Percentiles rank a stretch among this genome's conserved stretches.
Evolutionary conservation across 1,284 basidiomycete species (phyloP).

Genomic region (Earliella scabrosa): DNA sequence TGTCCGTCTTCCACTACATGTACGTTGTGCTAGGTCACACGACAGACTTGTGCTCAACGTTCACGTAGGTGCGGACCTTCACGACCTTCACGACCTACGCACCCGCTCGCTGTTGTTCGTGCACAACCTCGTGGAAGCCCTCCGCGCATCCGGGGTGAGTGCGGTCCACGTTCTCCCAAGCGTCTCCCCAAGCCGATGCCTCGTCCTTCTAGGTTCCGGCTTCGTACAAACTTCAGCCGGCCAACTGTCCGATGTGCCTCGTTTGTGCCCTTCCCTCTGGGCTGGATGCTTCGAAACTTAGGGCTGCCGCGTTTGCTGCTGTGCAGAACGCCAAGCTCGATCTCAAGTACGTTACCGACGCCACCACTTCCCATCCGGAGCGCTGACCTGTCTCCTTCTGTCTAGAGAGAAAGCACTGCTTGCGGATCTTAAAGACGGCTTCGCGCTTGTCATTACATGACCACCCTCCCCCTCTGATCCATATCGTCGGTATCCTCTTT

Average conservation of each 20-base stretch:
- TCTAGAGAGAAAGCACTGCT: slow-evolving; percentile 54
- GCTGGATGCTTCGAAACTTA: slow-evolving; percentile 44
- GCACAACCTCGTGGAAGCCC: slow-evolving; percentile 61
- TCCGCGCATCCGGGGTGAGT: slow-evolving; percentile 63
- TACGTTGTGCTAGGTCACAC: slow-evolving; percentile 37
- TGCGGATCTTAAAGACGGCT: slow-evolving; percentile 54
- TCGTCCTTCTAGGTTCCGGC: slow-evolving; percentile 50
- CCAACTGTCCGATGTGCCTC: slow-evolving; percentile 60
- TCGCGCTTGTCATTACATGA: slow-evolving; percentile 60
- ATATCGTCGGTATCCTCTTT: slow-evolving; percentile 16
- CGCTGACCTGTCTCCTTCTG: slow-evolving; percentile 8
- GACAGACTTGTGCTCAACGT: slow-evolving; percentile 7
- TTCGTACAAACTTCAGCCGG: slow-evolving; percentile 65
- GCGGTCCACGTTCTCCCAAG: background rate
- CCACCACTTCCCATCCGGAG: background rate
- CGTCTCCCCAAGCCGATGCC: background rate
- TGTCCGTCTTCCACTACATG: slow-evolving; percentile 59
- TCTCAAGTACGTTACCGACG: slow-evolving; percentile 45
- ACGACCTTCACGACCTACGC: slow-evolving; percentile 69
- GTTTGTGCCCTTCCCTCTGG: slow-evolving; percentile 54
- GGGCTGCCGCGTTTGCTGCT: slow-evolving; percentile 46
- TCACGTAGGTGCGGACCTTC: slow-evolving; percentile 59
- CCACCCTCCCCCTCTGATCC: slow-evolving; percentile 8
- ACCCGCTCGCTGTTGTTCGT: slow-evolving; percentile 67
- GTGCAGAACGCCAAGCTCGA: slow-evolving; percentile 49